Base-by-base conservation (phyloP, 78 protist species). In the Dictyostelium brefeldianum region DNA sequence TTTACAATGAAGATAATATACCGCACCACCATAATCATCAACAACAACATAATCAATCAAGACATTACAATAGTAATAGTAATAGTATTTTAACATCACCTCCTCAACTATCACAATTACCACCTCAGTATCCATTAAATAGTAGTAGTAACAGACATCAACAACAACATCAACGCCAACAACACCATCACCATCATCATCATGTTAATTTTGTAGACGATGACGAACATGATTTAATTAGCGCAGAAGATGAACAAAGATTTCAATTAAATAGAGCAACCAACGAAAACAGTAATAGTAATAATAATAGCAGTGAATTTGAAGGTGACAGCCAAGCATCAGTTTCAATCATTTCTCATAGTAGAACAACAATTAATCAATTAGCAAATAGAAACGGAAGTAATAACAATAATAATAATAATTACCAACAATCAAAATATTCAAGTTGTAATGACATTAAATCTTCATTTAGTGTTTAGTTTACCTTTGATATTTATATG, bases 211-310 rank as follows among this genome's bases (percentile, higher is more conserved):
- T 67, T 31, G 75, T 15, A 31, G 75, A 67, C 17, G 75, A 67
- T 51, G 56, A 51, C 4, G 56, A 51, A 4, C 75, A 31, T 15
- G 75, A 67, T 31, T 15, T 67, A 67, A 67, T 67, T 10, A 67
- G 75, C 31, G 75, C 75, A 12, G 75, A 67, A 6, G 75, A 67
- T 67, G 75, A 27, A 12, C 75, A 67, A 67, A 67, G 75, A 67
- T 67, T 67, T 36, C 22, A 67, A 29, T 14, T 20, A 8, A 29
- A 29, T 67, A 67, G 43, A 67, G 29, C 47, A 17, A 27, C 48
- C 9, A 36, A 36, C 2, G 75, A 67, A 12, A 67, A 31, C 17
- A 27, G 9, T 67, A 64, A 64, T 27, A 67, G 15, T 36, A 67
- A 67, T 31, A 31, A 67, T 25, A 15, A 41, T 67, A 27, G 6